Evolutionary conservation across 78 protist genomes (phyloP), one percentile per base, ranked within the genome.

Genomic region (Isochrysis galbana): DNA sequence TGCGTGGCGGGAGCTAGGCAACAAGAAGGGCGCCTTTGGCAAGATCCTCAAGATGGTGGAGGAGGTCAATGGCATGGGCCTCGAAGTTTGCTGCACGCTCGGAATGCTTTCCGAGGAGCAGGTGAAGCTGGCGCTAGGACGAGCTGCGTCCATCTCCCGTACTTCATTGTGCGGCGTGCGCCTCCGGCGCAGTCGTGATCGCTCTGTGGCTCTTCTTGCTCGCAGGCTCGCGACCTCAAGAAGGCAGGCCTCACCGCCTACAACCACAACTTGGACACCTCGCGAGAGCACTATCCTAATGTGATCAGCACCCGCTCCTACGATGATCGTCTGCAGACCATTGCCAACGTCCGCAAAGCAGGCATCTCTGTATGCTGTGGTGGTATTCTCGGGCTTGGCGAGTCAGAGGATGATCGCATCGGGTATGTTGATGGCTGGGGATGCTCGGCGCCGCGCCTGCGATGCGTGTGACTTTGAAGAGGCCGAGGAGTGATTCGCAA

Each of bases 181-280:
- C n/a, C n/a, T n/a, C n/a, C n/a, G n/a, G n/a, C n/a, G n/a, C n/a
- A n/a, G n/a, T n/a, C n/a, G 48, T 72, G 17, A n/a, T n/a, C n/a
- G n/a, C n/a, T n/a, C n/a, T n/a, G n/a, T n/a, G n/a, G n/a, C 80
- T 32, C 25, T 21, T n/a, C 17, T n/a, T 14, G 17, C 25, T 32
- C 36, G 41, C 95, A 94, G 90, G 96, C 97, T 14, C 34, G 5
- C 89, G 55, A 88, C 83, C 93, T 96, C 77, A 96, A 94, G 94
- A 82, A 41, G 2, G 97, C 97, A 29, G 97, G 97, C 10, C 91
- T 96, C 41, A 93, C 95, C 26, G 95, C 96, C 26, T 96, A 96
- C 96, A 96, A 96, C 92, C 97, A 96, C 94, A 96, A 96, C 93
- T 69, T 96, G 38, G 97, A 96, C 92, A 94, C 96, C 47, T 29